Conservation (phyloP, 176 grass and related monocot species). For the Phragmites australis region DNA sequence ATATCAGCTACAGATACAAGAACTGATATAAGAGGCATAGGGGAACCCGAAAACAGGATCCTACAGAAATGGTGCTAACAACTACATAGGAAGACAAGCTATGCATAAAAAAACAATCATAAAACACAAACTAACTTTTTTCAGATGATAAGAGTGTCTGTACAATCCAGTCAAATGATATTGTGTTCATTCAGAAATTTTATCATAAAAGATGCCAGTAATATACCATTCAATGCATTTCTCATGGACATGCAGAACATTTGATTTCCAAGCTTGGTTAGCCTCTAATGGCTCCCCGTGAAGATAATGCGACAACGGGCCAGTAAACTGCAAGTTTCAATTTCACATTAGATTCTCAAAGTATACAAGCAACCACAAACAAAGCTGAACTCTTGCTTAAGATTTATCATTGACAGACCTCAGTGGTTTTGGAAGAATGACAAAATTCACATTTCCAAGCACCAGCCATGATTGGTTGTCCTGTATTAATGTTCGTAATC, state of each 20-base stretch:
- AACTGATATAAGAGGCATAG: too few relatives aligned
- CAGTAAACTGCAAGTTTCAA: conserved; percentile 57
- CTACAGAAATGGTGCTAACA: too few relatives aligned
- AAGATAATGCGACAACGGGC: conserved; percentile 71
- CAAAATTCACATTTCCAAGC: conserved; percentile 75
- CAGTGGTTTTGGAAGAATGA: conserved; percentile 50
- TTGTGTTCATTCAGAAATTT: neutral
- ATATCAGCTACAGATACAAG: too few relatives aligned
- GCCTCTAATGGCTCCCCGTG: conserved; percentile 53
- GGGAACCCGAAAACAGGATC: too few relatives aligned
- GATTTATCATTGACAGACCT: conserved; percentile 45
- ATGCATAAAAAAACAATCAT: neutral
- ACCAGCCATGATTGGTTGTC: conserved; percentile 25
- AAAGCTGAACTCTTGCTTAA: conserved; percentile 21
- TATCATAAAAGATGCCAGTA: neutral
- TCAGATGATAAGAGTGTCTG: neutral
- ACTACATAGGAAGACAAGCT: neutral
- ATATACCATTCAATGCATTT: conserved; percentile 95
- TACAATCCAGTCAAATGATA: neutral
- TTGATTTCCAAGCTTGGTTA: conserved; percentile 63
- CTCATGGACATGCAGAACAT: conserved; percentile 79
- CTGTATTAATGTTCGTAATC: conserved; percentile 33
- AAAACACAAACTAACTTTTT: neutral
- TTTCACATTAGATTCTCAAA: conserved; percentile 18
- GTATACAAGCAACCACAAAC: conserved; percentile 3